Evolutionary conservation across 1,284 basidiomycete species (phyloP), one percentile per base, ranked within the genome.

Genomic region (Microbotryomycetes sp.): DNA sequence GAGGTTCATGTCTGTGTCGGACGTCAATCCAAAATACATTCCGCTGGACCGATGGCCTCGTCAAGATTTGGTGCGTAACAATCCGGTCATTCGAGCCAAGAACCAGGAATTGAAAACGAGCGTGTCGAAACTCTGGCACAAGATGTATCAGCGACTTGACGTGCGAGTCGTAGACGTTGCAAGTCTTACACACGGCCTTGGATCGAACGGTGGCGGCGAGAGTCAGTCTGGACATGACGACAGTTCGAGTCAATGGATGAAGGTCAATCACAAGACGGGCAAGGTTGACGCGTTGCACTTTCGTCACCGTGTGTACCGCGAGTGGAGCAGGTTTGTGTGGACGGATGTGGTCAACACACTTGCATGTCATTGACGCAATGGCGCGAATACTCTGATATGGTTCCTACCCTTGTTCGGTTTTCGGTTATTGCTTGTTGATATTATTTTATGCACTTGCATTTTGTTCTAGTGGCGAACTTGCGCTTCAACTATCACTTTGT

Each of bases 201-300:
- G 11, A 41, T 41, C 18, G 11, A 64, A 60, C 23, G 57, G 57
- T 3, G 45, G 31, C 16, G 49, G 46, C 11, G 61, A 21, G 26
- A n/a, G n/a, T n/a, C n/a, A n/a, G n/a, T n/a, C n/a, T n/a, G n/a
- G n/a, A n/a, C n/a, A n/a, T n/a, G n/a, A n/a, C n/a, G n/a, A n/a
- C n/a, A n/a, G n/a, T n/a, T n/a, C n/a, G n/a, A n/a, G n/a, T n/a
- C n/a, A n/a, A n/a, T 64, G 60, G 54, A 61, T 61, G 61, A 63
- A 62, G 46, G 23, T 30, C 24, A 29, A 23, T 15, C 54, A 50
- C 46, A 45, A 31, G 3, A 52, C 49, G 15, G 41, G 29, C 45
- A 53, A 24, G 31, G 52, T 62, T 15, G 65, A 67, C 26, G 65
- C 65, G 28, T 62, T 67, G 24, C 65, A 67, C 45, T 67, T 67